Percentiles rank a stretch among this genome's conserved stretches.
phyloP scores from a whole-genome alignment of 225 moss, liverwort and hornwort species.

The Polytrichum formosum region DNA sequence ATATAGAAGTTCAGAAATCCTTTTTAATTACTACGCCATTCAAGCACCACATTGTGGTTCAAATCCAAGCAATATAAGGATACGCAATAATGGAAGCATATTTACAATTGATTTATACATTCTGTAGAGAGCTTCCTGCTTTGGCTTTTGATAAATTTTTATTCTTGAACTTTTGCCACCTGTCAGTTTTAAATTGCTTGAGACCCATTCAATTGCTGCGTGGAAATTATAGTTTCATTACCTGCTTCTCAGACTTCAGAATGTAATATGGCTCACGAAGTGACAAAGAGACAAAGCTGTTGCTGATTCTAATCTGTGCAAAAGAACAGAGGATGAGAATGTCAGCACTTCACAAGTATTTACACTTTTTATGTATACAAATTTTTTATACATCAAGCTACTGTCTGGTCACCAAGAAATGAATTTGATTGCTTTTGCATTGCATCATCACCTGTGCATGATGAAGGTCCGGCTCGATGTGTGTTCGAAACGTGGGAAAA shows the following conservation, averaged over 20 bases:
- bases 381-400: no score
- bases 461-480: constrained; percentile 83
- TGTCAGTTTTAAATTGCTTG: no score
- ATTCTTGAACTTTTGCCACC: no score
- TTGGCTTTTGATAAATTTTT: no score
- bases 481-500: constrained; percentile 77
- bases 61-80: no score
- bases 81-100: no score
- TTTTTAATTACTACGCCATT: no score
- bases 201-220: no score
- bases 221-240: constrained; percentile 7
- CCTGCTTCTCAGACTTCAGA: constrained; percentile 74
- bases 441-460: constrained; percentile 69
- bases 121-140: no score
- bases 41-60: no score
- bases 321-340: constrained; percentile 7
- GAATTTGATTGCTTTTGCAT: neutral
- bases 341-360: constrained; percentile 15
- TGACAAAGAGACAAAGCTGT: constrained; percentile 80
- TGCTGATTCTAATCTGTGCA: constrained; percentile 77
- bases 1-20: constrained; percentile 12
- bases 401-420: neutral
- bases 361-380: no score
- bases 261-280: constrained; percentile 82
- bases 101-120: no score